Conservation (phyloP, 495 filamentous ascomycete species). For the Hyaloscypha hepaticicola region DNA sequence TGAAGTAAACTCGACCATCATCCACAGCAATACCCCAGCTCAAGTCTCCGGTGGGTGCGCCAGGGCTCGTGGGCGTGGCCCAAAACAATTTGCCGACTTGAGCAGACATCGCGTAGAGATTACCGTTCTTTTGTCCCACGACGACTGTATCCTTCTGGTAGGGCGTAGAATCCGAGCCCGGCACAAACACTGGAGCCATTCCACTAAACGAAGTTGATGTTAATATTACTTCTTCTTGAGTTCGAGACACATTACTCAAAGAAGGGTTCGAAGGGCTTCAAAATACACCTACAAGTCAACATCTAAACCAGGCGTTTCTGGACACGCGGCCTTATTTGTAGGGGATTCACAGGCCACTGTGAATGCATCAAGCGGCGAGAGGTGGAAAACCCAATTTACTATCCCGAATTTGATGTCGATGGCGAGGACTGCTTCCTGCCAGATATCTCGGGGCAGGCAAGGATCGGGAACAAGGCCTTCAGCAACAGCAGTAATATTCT, state of each 20-base stretch:
- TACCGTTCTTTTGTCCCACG: slow-evolving; percentile 42
- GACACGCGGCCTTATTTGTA: slow-evolving; percentile 32
- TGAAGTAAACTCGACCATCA: slow-evolving; percentile 38
- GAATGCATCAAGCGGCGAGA: slow-evolving; percentile 35
- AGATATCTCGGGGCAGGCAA: slow-evolving; percentile 32
- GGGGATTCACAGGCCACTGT: slow-evolving; percentile 35
- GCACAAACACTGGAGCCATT: slow-evolving; percentile 43
- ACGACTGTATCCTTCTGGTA: slow-evolving; percentile 35
- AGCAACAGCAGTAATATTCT: background rate
- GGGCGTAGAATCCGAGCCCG: slow-evolving; percentile 5
- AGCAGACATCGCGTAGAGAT: slow-evolving; percentile 37
- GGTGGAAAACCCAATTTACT: slow-evolving; percentile 36
- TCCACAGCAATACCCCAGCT: slow-evolving; percentile 43
- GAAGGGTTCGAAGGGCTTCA: too few species aligned
- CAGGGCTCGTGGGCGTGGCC: slow-evolving; percentile 34
- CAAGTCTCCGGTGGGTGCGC: slow-evolving; percentile 33
- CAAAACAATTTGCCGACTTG: slow-evolving; percentile 35
- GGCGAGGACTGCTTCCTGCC: slow-evolving; percentile 38
- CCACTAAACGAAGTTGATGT: too few species aligned
- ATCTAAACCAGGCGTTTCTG: slow-evolving; percentile 37
- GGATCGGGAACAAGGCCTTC: slow-evolving; percentile 9
- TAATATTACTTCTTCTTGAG: too few species aligned
- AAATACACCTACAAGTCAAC: too few species aligned
- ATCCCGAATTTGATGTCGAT: slow-evolving; percentile 34
- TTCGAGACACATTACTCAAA: too few species aligned